Evolutionary conservation across 345 rosid genomes (phyloP).

Genomic region (Rhizophora apiculata): DNA sequence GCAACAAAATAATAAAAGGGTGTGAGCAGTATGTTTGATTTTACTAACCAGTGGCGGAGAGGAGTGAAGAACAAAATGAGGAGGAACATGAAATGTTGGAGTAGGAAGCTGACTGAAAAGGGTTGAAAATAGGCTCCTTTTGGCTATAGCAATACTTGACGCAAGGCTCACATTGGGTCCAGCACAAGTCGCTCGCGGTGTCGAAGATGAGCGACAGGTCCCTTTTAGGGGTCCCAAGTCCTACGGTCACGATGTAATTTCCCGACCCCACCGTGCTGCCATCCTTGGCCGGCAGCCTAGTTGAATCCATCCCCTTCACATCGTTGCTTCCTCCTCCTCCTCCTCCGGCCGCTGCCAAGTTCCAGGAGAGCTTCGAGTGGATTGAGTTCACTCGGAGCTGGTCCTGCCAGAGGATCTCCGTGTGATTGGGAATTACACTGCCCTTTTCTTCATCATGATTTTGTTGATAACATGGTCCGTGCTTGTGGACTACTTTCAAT

Average conservation of each 20-base stretch:
- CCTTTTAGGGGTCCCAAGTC: slow-evolving; percentile 26
- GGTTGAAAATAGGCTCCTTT: slow-evolving; percentile 21
- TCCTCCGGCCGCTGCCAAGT: background rate
- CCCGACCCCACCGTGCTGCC: slow-evolving; percentile 43
- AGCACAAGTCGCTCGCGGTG: slow-evolving; percentile 29
- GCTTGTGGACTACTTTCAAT: slow-evolving; percentile 55
- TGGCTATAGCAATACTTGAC: slow-evolving; percentile 21
- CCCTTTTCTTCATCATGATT: slow-evolving; percentile 1
- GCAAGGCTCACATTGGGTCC: slow-evolving; percentile 37
- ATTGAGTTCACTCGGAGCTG: slow-evolving; percentile 59
- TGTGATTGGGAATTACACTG: slow-evolving; percentile 29
- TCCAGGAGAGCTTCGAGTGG: slow-evolving; percentile 40
- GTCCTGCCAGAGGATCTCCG: slow-evolving; percentile 53
- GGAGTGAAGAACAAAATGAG: slow-evolving; percentile 38
- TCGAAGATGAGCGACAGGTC: slow-evolving; percentile 25
- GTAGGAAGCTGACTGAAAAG: slow-evolving; percentile 44
- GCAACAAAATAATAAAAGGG: background rate
- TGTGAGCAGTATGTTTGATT: too few relatives aligned
- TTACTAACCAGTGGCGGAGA: slow-evolving; percentile 50
- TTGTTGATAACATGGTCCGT: slow-evolving; percentile 60
- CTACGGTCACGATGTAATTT: slow-evolving; percentile 25
- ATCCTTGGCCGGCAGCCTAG: slow-evolving; percentile 52
- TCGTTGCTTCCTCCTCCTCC: background rate
- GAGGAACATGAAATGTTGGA: slow-evolving; percentile 57
- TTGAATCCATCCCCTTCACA: slow-evolving; percentile 25